Percentiles rank a stretch among this genome's conserved stretches.
phyloP scores from a whole-genome alignment of 1,284 basidiomycete genomes.

The Leccinum solheimii region DNA sequence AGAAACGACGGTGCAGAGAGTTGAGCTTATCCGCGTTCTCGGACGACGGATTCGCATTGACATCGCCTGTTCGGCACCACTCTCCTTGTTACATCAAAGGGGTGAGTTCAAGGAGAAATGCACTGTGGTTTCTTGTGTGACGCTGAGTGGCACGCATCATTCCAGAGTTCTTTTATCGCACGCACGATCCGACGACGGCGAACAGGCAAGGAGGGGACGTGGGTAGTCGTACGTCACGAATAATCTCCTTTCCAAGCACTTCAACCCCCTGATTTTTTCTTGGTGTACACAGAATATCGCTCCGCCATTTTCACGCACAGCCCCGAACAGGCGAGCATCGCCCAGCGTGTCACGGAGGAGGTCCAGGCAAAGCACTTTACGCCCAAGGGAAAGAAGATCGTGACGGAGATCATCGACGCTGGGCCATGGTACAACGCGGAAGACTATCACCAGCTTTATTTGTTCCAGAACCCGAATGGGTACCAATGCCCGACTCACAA shows the following conservation, averaged over 20 bases:
- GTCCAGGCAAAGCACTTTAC: constrained; percentile 83
- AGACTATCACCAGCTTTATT: constrained; percentile 84
- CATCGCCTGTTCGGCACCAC: constrained; percentile 50
- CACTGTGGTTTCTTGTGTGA: too few species aligned
- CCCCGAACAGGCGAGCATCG: constrained; percentile 74
- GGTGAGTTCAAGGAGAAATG: too few species aligned
- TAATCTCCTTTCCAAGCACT: neutral
- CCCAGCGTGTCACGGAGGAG: constrained; percentile 79
- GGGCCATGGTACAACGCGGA: constrained; percentile 83
- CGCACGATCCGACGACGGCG: constrained; percentile 89
- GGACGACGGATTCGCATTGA: constrained; percentile 40
- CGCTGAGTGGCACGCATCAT: neutral
- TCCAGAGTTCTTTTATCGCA: constrained; percentile 89
- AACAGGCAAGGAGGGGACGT: constrained; percentile 77
- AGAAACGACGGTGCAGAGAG: too few species aligned
- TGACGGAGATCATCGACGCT: constrained; percentile 69
- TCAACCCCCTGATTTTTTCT: constrained; percentile 3
- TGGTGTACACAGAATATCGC: constrained; percentile 72
- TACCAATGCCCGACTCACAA: constrained; percentile 59
- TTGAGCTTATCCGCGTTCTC: too few species aligned
- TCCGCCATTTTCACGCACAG: constrained; percentile 88
- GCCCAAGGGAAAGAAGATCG: constrained; percentile 75
- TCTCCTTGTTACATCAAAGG: constrained; percentile 51
- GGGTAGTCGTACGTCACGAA: constrained; percentile 65
- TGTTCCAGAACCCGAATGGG: constrained; percentile 64